Evolutionary conservation across 2,329 filamentous ascomycete genomes (phyloP).

Genomic region (Fusarium tuaranense): DNA sequence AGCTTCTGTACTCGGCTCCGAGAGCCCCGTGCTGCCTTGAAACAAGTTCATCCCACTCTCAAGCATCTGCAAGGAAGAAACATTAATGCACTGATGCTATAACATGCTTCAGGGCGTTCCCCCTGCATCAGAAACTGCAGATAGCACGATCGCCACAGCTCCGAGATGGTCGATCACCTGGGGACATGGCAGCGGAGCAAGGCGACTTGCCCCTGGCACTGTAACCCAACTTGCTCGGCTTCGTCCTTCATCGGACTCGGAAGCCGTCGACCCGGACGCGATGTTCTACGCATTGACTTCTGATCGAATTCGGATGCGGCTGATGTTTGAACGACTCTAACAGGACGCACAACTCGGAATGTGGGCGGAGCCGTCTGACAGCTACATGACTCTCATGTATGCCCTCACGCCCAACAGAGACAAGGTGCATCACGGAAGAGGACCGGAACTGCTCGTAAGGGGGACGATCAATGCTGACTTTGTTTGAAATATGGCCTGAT

Average conservation of each 20-base stretch:
- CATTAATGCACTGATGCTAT: conserved; percentile 10
- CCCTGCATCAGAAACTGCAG: conserved; percentile 28
- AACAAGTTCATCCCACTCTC: conserved; percentile 8
- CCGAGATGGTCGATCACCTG: conserved; percentile 15
- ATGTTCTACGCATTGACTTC: background rate
- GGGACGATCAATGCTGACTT: background rate
- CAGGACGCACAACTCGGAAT: background rate
- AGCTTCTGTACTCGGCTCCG: background rate
- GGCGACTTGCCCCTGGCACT: conserved; percentile 28
- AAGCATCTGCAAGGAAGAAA: conserved; percentile 21
- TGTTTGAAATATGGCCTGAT: conserved; percentile 4
- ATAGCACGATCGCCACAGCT: conserved; percentile 18
- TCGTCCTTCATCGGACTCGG: conserved; percentile 19
- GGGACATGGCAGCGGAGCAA: conserved; percentile 7
- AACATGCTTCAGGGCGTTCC: conserved; percentile 26
- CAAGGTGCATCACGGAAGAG: conserved; percentile 9
- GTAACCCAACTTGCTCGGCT: conserved; percentile 20
- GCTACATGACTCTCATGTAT: background rate
- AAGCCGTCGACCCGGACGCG: conserved; percentile 27
- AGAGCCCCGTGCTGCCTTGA: background rate
- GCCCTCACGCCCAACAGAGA: background rate
- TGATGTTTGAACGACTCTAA: background rate
- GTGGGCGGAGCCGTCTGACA: background rate
- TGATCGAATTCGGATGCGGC: conserved; percentile 3
- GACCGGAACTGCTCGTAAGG: background rate